Conservation (phyloP, 2,329 filamentous ascomycete genomes). For the Leptodontidium sp. region DNA sequence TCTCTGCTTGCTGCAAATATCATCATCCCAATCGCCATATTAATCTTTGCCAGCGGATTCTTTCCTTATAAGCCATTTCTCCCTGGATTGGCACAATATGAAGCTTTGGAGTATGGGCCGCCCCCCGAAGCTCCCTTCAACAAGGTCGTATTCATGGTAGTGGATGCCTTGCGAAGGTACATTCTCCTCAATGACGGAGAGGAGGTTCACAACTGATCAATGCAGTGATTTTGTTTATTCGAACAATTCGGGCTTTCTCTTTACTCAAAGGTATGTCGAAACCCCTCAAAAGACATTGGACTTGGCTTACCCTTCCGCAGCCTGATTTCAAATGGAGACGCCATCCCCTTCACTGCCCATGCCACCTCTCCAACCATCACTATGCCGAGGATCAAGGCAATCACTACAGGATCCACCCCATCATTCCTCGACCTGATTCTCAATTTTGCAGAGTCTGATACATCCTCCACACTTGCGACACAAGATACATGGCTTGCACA, state of each 20-base stretch:
- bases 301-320: constrained; percentile 28
- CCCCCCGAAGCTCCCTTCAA: constrained; percentile 79
- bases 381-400: constrained; percentile 96
- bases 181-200: not conserved
- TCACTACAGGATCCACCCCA: constrained; percentile 97
- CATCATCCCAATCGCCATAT: constrained; percentile 76
- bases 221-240: constrained; percentile 91
- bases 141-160: constrained; percentile 94
- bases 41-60: constrained; percentile 88
- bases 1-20: constrained; percentile 74
- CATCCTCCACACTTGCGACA: constrained; percentile 82
- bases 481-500: constrained; percentile 98
- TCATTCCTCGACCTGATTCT: constrained; percentile 97
- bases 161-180: constrained; percentile 91
- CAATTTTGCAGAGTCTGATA: constrained; percentile 95
- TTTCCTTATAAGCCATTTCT: constrained; percentile 98
- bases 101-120: constrained; percentile 60
- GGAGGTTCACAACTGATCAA: constrained; percentile 37
- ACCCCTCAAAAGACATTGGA: not conserved
- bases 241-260: constrained; percentile 80
- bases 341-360: constrained; percentile 93
- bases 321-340: constrained; percentile 70
- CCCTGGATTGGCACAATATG: constrained; percentile 79
- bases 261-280: constrained; percentile 78
- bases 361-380: constrained; percentile 97